Evolutionary conservation across 257 asterid species (phyloP).

Genomic region (Eustoma russellianum): DNA sequence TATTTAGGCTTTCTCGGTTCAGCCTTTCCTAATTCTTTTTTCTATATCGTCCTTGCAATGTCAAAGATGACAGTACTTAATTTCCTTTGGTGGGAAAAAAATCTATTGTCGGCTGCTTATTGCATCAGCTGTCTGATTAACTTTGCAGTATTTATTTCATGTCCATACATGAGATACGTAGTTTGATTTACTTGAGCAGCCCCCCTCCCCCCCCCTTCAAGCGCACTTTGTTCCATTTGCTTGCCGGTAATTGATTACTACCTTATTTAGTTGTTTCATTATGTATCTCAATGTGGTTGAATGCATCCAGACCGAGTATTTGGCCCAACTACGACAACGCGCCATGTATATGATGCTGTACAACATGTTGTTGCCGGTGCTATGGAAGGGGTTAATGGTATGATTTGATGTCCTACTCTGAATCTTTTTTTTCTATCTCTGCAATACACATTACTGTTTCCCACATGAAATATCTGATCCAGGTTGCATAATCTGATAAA

Average conservation of each 20-base stretch:
- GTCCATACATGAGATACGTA: no score
- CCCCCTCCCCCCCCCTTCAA: no score
- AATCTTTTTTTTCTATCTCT: neutral
- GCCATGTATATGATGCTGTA: constrained; percentile 96
- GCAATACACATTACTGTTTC: neutral
- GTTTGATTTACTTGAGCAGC: no score
- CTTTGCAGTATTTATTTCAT: no score
- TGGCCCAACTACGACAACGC: constrained; percentile 98
- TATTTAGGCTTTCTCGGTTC: no score
- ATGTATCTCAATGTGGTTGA: constrained; percentile 9
- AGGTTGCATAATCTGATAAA: neutral
- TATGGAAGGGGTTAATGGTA: constrained; percentile 97
- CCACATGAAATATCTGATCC: neutral
- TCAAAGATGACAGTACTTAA: no score
- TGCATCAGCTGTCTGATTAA: no score
- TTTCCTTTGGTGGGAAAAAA: no score
- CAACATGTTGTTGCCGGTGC: constrained; percentile 85
- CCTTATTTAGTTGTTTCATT: neutral
- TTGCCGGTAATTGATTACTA: neutral
- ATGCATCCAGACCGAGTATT: constrained; percentile 74
- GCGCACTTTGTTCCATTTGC: no score
- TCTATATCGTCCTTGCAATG: no score
- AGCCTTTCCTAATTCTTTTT: no score
- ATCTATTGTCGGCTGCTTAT: no score
- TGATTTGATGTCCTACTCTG: neutral